Evolutionary conservation across 208 protist species (phyloP).

Genomic region (Trypanosoma congolense): DNA sequence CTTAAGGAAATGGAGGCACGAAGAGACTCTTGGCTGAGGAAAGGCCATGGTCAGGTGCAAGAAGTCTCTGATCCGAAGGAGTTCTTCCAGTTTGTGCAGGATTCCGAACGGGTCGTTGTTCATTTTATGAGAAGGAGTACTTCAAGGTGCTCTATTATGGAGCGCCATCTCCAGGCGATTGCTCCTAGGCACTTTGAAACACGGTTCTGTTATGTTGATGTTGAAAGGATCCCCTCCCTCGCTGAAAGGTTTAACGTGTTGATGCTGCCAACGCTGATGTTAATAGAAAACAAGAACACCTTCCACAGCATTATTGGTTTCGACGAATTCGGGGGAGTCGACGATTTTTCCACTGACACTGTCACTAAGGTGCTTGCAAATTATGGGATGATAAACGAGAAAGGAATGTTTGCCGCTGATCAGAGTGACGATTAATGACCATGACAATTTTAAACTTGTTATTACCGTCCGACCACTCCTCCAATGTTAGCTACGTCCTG

Average conservation of each 20-base stretch:
- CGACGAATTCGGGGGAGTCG: slow-evolving; percentile 87
- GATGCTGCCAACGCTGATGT: slow-evolving; percentile 90
- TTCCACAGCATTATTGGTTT: slow-evolving; percentile 93
- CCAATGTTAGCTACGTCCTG: not conserved
- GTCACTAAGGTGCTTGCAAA: slow-evolving; percentile 57
- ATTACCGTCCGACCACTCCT: no score
- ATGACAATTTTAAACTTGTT: not conserved
- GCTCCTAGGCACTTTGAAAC: slow-evolving; percentile 83
- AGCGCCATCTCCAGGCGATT: slow-evolving; percentile 77
- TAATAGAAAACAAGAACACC: slow-evolving; percentile 86
- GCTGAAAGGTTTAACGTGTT: slow-evolving; percentile 87
- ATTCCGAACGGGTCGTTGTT: slow-evolving; percentile 80
- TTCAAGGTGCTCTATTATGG: slow-evolving; percentile 77
- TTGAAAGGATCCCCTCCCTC: slow-evolving; percentile 82
- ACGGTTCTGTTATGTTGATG: slow-evolving; percentile 84
- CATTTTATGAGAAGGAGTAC: slow-evolving; percentile 90
- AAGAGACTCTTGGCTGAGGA: slow-evolving; percentile 66
- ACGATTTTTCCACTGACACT: slow-evolving; percentile 82
- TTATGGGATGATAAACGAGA: slow-evolving; percentile 86
- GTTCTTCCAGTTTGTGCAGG: slow-evolving; percentile 79
- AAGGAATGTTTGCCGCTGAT: slow-evolving; percentile 87
- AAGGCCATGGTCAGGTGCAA: slow-evolving; percentile 79
- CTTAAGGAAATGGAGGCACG: slow-evolving; percentile 76
- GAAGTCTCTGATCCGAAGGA: slow-evolving; percentile 74
- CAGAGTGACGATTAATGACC: slow-evolving; percentile 53